These are phyloP conservation scores for Trichophyton verrucosum DNA, from an alignment of 2,329 filamentous ascomycete genomes.

Conservation along the genomic window DNA sequence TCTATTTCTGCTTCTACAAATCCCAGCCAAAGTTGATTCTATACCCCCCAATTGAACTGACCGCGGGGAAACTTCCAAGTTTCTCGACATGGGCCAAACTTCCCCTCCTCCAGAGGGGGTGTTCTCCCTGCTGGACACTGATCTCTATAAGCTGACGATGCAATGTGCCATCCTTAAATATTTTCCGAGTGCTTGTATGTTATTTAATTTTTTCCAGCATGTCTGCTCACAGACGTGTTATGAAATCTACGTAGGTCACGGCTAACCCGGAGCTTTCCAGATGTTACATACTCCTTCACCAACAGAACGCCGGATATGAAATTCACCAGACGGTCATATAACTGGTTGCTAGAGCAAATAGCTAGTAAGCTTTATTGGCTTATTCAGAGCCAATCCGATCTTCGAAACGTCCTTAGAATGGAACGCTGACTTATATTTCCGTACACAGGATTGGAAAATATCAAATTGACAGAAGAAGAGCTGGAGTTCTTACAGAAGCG, in stretches of 20 bases:
- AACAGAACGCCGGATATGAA: slow-evolving; percentile 93
- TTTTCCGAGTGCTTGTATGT: slow-evolving; percentile 53
- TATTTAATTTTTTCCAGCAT: not conserved
- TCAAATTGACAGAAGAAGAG: slow-evolving; percentile 68
- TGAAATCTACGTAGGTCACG: not conserved
- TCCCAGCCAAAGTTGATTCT: not conserved
- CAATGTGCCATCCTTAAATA: slow-evolving; percentile 92
- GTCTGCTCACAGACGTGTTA: not conserved
- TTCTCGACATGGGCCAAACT: not conserved
- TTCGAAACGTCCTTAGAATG: not conserved
- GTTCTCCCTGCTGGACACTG: slow-evolving; percentile 70
- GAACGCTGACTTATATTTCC: not conserved
- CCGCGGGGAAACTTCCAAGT: not conserved
- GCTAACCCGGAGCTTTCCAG: slow-evolving; percentile 25
- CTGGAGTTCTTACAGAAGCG: slow-evolving; percentile 62
- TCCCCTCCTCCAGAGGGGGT: slow-evolving; percentile 49
- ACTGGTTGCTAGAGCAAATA: slow-evolving; percentile 76
- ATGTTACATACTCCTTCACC: slow-evolving; percentile 85
- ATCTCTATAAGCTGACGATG: slow-evolving; percentile 97
- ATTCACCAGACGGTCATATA: slow-evolving; percentile 67
- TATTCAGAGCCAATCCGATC: not conserved
- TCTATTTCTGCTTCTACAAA: not conserved
- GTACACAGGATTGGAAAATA: slow-evolving; percentile 60
- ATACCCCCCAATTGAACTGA: not conserved
- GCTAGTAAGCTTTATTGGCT: slow-evolving; percentile 43